A percentile compares a stretch with the other conserved stretches of the same genome.
phyloP scores from a whole-genome alignment of 768 basidiomycete species.

The Lepiota venenata region DNA sequence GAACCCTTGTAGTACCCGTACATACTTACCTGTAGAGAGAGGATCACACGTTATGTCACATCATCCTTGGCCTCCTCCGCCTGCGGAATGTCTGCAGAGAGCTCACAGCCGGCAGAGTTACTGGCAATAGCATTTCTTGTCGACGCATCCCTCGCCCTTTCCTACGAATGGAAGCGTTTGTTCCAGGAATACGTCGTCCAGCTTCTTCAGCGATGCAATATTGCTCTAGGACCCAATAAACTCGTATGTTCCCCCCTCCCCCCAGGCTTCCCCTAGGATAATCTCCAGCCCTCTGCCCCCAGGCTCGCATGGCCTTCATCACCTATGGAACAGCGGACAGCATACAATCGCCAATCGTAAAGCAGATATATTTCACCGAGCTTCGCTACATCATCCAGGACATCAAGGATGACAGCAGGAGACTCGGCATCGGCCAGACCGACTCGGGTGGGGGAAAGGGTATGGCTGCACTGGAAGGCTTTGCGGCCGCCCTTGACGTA shows the following conservation, averaged over 20 bases:
- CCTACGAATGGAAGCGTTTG: slow-evolving; percentile 47
- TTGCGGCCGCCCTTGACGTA: slow-evolving; percentile 71
- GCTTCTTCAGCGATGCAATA: slow-evolving; percentile 49
- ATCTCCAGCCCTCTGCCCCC: neutral
- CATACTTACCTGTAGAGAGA: neutral
- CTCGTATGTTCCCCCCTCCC: slow-evolving; percentile 23
- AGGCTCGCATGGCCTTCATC: slow-evolving; percentile 39
- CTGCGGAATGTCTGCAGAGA: slow-evolving; percentile 19
- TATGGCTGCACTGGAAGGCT: slow-evolving; percentile 68
- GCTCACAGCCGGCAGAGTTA: slow-evolving; percentile 15
- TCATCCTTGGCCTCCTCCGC: neutral
- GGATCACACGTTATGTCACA: slow-evolving; percentile 3
- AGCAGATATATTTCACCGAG: slow-evolving; percentile 54
- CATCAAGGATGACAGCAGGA: slow-evolving; percentile 40
- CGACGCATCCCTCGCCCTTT: slow-evolving; percentile 56
- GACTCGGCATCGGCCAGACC: slow-evolving; percentile 57
- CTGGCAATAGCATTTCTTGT: slow-evolving; percentile 56
- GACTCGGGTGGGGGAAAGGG: slow-evolving; percentile 46
- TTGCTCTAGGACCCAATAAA: slow-evolving; percentile 30
- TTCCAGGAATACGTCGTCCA: slow-evolving; percentile 45
- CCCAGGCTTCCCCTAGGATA: neutral
- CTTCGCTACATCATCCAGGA: slow-evolving; percentile 36
- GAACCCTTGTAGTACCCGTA: no score
- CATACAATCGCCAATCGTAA: slow-evolving; percentile 50
- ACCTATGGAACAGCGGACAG: slow-evolving; percentile 62